phyloP scores from a whole-genome alignment of 257 asterid genomes.

The Nemophila menziesii region DNA sequence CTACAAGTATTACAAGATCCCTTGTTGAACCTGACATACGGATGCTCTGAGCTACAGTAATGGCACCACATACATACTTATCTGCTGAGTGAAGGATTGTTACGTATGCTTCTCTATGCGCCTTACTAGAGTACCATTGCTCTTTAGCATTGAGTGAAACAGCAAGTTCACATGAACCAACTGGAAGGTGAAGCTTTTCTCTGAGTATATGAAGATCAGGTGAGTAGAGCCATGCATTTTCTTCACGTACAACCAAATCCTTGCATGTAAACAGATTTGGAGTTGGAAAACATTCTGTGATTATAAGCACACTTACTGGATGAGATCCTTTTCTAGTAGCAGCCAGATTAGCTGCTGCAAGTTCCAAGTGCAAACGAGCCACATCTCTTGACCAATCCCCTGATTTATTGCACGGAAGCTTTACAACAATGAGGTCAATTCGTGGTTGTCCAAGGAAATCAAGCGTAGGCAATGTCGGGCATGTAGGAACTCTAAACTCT shows the following conservation, averaged over 20 bases:
- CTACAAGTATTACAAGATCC: slow-evolving; percentile 84
- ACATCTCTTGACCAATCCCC: slow-evolving; percentile 73
- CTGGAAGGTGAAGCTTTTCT: slow-evolving; percentile 71
- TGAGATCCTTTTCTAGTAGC: slow-evolving; percentile 59
- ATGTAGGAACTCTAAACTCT: slow-evolving; percentile 69
- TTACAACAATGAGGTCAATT: slow-evolving; percentile 63
- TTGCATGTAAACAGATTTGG: slow-evolving; percentile 86
- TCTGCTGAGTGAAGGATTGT: slow-evolving; percentile 86
- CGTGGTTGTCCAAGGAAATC: slow-evolving; percentile 53
- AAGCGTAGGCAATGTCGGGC: slow-evolving; percentile 60
- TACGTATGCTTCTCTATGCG: slow-evolving; percentile 77
- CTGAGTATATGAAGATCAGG: slow-evolving; percentile 52
- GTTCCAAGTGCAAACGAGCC: slow-evolving; percentile 81
- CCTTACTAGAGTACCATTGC: slow-evolving; percentile 43
- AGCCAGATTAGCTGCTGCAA: slow-evolving; percentile 76
- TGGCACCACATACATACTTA: slow-evolving; percentile 83
- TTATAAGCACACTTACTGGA: slow-evolving; percentile 49
- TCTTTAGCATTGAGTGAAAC: slow-evolving; percentile 55
- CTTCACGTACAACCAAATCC: slow-evolving; percentile 55
- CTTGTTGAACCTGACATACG: slow-evolving; percentile 87
- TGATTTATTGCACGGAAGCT: slow-evolving; percentile 72
- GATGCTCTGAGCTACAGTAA: slow-evolving; percentile 90
- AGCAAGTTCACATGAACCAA: slow-evolving; percentile 92
- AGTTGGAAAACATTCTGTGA: slow-evolving; percentile 71
- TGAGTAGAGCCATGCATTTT: slow-evolving; percentile 66